These are phyloP conservation scores for Colletotrichum sp. DNA, from an alignment of 2,329 filamentous ascomycete species.

Conservation along the genomic window DNA sequence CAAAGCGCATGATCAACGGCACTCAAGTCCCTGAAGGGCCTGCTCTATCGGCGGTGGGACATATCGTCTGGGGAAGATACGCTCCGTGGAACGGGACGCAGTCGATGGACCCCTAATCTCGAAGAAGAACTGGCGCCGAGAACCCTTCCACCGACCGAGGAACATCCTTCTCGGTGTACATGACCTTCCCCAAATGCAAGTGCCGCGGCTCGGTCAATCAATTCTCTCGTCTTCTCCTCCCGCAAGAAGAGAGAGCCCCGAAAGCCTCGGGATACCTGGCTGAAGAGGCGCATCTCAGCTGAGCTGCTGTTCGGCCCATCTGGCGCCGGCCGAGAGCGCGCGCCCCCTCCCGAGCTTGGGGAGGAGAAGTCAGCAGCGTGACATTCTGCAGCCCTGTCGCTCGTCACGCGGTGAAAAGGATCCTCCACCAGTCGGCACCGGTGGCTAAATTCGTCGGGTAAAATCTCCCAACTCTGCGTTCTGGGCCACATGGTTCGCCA, in stretches of 20 bases:
- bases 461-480: background rate
- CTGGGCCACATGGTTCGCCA: background rate
- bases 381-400: constrained; percentile 20
- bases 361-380: background rate
- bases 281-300: background rate
- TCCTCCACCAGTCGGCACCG: constrained; percentile 18
- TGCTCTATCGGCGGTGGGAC: background rate
- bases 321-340: constrained; percentile 1
- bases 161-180: background rate
- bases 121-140: background rate
- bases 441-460: constrained; percentile 8
- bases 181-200: background rate
- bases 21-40: constrained; percentile 1
- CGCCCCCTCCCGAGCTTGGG: background rate
- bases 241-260: background rate
- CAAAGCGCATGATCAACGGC: constrained; percentile 12
- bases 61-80: background rate
- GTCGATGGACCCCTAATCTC: background rate
- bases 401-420: constrained; percentile 5
- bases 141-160: background rate
- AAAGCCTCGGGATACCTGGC: background rate
- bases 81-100: background rate
- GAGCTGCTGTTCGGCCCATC: constrained; percentile 5
- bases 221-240: background rate
- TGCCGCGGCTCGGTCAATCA: background rate